These are phyloP conservation scores for Pyrenopolyporus hunteri DNA, from an alignment of 495 filamentous ascomycete genomes.

Conservation along the genomic window DNA sequence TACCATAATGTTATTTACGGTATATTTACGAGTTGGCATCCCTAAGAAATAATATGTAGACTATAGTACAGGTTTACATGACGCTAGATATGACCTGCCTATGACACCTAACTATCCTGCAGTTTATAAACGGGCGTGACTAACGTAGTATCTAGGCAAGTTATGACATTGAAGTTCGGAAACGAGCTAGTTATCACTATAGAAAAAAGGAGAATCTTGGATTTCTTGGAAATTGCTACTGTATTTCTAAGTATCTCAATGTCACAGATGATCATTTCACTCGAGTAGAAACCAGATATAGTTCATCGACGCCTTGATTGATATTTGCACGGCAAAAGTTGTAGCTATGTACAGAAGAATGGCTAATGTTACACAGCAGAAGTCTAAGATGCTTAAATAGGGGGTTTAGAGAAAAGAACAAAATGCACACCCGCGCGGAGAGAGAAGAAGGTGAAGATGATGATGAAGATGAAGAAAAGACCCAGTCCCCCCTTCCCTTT, in stretches of 20 bases:
- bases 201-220: no score
- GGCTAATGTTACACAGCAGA: background rate
- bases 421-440: background rate
- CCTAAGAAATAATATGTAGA: background rate
- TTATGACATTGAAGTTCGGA: no score
- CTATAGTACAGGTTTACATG: no score
- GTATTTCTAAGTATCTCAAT: no score
- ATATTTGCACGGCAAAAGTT: background rate
- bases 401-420: background rate
- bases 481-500: background rate
- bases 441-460: background rate
- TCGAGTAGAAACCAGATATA: background rate
- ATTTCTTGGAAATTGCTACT: no score
- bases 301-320: background rate
- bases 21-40: background rate
- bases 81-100: no score
- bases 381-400: slow-evolving; percentile 2
- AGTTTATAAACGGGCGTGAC: background rate
- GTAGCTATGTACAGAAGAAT: slow-evolving; percentile 1
- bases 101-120: background rate
- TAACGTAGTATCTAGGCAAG: background rate
- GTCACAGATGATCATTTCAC: background rate
- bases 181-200: no score
- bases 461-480: background rate
- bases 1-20: background rate